Conservation (phyloP, 768 basidiomycete genomes). For the Imleria badia region DNA sequence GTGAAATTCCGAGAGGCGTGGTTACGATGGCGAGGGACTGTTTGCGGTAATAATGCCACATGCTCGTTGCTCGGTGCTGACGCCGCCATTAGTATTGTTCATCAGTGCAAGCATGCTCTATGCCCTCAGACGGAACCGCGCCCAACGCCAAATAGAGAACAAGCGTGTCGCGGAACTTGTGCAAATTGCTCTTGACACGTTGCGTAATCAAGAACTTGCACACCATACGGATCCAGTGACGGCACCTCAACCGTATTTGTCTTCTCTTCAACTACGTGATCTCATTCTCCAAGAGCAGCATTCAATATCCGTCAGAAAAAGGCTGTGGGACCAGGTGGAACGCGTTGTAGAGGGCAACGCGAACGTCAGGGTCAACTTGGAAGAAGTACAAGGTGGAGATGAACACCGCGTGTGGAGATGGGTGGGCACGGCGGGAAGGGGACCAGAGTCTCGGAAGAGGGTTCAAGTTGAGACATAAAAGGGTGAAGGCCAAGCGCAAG, state of each 20-base stretch:
- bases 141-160: conserved; percentile 54
- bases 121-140: conserved; percentile 35
- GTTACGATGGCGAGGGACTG: conserved; percentile 62
- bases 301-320: conserved; percentile 60
- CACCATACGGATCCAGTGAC: conserved; percentile 81
- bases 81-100: conserved; percentile 30
- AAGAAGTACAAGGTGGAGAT: conserved; percentile 83
- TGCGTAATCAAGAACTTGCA: conserved; percentile 80
- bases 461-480: conserved; percentile 27
- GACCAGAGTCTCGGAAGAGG: conserved; percentile 36
- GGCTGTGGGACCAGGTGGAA: conserved; percentile 83
- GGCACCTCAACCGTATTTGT: conserved; percentile 72
- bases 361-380: conserved; percentile 82
- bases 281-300: conserved; percentile 80
- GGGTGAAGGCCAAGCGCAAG: conserved; percentile 24
- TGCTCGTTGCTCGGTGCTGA: conserved; percentile 15
- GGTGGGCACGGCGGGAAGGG: conserved; percentile 58
- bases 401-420: conserved; percentile 91
- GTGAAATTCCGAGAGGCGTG: conserved; percentile 68
- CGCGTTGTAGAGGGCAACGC: conserved; percentile 86
- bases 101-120: conserved; percentile 13
- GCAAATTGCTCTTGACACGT: conserved; percentile 73
- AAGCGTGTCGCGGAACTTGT: conserved; percentile 72
- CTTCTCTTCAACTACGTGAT: conserved; percentile 86
- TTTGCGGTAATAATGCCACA: conserved; percentile 50